These are phyloP conservation scores for Suhomyces sp. DNA, from an alignment of 805 yeast species.

Conservation along the genomic window DNA sequence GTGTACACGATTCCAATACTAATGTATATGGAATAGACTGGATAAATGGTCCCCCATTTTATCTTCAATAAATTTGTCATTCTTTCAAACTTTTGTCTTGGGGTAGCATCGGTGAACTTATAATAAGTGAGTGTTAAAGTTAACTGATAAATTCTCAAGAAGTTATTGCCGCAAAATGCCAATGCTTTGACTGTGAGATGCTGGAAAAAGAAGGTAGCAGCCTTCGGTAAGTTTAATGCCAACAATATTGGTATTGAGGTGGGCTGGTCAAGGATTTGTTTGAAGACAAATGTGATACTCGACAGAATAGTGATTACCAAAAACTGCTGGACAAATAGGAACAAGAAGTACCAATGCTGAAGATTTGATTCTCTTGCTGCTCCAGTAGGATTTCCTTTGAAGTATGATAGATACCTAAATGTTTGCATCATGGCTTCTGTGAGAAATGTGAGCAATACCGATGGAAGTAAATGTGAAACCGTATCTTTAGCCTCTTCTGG, in stretches of 20 bases:
- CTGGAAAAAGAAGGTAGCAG: constrained; percentile 82
- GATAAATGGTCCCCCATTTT: constrained; percentile 78
- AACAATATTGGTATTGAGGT: constrained; percentile 67
- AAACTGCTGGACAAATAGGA: constrained; percentile 79
- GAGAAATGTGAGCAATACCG: constrained; percentile 60
- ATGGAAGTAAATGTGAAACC: constrained; percentile 65
- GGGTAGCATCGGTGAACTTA: constrained; percentile 51
- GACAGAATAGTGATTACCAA: constrained; percentile 83
- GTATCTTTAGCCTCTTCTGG: constrained; percentile 56
- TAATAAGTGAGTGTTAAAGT: constrained; percentile 36
- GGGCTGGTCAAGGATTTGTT: constrained; percentile 65
- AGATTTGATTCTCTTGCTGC: constrained; percentile 65
- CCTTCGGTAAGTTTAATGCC: constrained; percentile 79
- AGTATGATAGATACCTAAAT: constrained; percentile 52
- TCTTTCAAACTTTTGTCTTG: constrained; percentile 54
- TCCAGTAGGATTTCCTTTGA: constrained; percentile 62
- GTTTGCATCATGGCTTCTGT: constrained; percentile 61
- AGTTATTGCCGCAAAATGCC: constrained; percentile 69
- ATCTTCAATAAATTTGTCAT: constrained; percentile 45
- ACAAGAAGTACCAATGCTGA: constrained; percentile 76
- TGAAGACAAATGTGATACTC: constrained; percentile 64
- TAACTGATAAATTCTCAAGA: constrained; percentile 60
- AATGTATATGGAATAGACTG: constrained; percentile 73
- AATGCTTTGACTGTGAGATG: constrained; percentile 74
- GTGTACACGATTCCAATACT: constrained; percentile 78